phyloP scores from a whole-genome alignment of 768 basidiomycete genomes.

The Cystoderma amianthinum region DNA sequence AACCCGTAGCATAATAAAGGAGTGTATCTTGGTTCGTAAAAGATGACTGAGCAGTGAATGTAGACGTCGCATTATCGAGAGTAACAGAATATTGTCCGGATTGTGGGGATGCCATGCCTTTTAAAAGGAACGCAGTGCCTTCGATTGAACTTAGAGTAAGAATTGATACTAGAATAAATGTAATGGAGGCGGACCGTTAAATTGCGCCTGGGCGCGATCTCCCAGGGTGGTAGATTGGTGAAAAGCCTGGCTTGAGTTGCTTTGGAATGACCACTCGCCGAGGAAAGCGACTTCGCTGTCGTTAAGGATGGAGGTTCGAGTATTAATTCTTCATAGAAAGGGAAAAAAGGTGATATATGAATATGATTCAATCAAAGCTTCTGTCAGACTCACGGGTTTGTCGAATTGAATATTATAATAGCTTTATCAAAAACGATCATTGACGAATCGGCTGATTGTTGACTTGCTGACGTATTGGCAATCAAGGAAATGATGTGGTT shows the following conservation, averaged over 20 bases:
- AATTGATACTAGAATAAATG: background rate
- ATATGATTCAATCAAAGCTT: too few relatives aligned
- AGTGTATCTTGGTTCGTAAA: slow-evolving; percentile 44
- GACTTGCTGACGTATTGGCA: slow-evolving; percentile 25
- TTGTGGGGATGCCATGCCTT: slow-evolving; percentile 50
- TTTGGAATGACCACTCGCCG: slow-evolving; percentile 47
- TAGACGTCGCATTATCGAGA: slow-evolving; percentile 33
- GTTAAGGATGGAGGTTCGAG: slow-evolving; percentile 20
- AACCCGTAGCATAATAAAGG: slow-evolving; percentile 57
- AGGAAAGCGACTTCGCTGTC: slow-evolving; percentile 41
- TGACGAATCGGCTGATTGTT: slow-evolving; percentile 18
- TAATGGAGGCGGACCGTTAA: slow-evolving; percentile 30
- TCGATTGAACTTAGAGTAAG: background rate
- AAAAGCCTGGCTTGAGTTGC: slow-evolving; percentile 8
- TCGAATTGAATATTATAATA: slow-evolving; percentile 31
- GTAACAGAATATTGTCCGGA: slow-evolving; percentile 54
- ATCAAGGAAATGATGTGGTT: slow-evolving; percentile 52
- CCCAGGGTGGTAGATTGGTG: slow-evolving; percentile 29
- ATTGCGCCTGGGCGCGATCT: slow-evolving; percentile 34
- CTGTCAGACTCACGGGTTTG: background rate
- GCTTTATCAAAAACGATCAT: slow-evolving; percentile 55
- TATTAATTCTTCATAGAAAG: background rate
- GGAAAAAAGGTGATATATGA: background rate
- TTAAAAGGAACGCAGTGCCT: slow-evolving; percentile 60
- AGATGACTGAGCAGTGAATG: slow-evolving; percentile 43